Evolutionary conservation across 768 basidiomycete genomes (phyloP), one percentile per base, ranked within the genome.

Genomic region (Podaxis rugospora): DNA sequence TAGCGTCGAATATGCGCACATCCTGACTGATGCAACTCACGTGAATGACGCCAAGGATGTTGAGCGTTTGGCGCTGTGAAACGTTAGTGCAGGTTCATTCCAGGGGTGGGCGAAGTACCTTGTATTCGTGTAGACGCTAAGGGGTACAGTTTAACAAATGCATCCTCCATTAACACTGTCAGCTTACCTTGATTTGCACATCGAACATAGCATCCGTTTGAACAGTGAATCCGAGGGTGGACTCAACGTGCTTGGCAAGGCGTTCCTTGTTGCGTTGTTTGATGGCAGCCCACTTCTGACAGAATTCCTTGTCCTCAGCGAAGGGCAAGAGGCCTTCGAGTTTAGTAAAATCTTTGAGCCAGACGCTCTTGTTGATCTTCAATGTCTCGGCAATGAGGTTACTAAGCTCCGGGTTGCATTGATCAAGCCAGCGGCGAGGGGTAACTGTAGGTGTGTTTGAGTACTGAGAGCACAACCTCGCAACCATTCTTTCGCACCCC

Each of bases 231-330:
- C 93, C 91, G 18, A 95, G 75, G 0, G 83, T 89, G 2, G 71
- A 72, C 74, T 92, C 80, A 35, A 95, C 85, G 67, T 91, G 79
- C 63, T 87, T 79, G 9, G 93, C 92, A 9, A 96, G 81, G 54
- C 92, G 83, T 69, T 92, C 87, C 78, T 98, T 98, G 81, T 98
- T 98, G 62, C 84, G 83, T 62, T 85, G 87, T 78, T 95, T 96
- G 72, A 95, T 87, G 37, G 82, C 83, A 46, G 84, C 85, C 92
- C 93, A 99, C 65, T 87, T 82, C 51, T 82, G 75, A 62, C 87
- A 83, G 83, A 99, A 94, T 9, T 74, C 71, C 61, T 85, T 79
- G 70, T 97, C 83, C 50, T 95, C 89, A 2, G 80, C 82, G 69
- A 83, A 82, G 25, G 86, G 80, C 35, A 92, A 76, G 57, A 98